Evolutionary conservation across 768 basidiomycete genomes (phyloP), one percentile per base, ranked within the genome.

Genomic region (Leccinum rimulosum): DNA sequence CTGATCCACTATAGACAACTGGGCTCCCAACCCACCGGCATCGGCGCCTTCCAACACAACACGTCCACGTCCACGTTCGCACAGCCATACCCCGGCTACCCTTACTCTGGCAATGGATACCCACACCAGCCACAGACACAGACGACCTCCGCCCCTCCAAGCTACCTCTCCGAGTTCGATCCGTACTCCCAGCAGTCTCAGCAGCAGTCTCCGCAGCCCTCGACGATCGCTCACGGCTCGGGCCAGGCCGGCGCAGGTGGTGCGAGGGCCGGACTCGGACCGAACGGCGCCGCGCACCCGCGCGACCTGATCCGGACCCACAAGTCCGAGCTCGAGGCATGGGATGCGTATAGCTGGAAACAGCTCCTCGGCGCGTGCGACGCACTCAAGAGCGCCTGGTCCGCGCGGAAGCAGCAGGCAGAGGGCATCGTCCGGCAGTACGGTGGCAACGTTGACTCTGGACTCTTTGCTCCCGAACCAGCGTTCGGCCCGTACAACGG

Each of bases 341-440:
- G 89, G 89, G 86, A 91, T 64, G 38, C 72, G 7, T 83, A 81
- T 57, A 74, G 86, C 12, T 91, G 89, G 89, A 90, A 86, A 70
- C 87, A 89, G 73, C 76, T 86, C 38, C 70, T 89, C 30, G 73
- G 73, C 58, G 66, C 81, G 0, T 88, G 91, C 59, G 87, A 91
- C 55, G 74, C 76, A 11, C 79, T 93, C 63, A 87, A 85, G 73
- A 71, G 74, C 25, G 80, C 86, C 1, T 93, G 91, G 91, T 82
- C 81, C 49, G 63, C 54, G 31, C 77, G 86, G 57, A 87, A 84
- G 68, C 75, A 73, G 52, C 85, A 88, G 61, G 72, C 88, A 15
- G 79, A 79, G 58, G 71, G 69, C 27, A 33, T 80, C 80, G 67
- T 70, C 82, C 56, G 76, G 70, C 70, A 77, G 70, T 68, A 84